A percentile compares a stretch with the other conserved stretches of the same genome.
Evolutionary conservation across 371 early-diverging fungal species (phyloP).

Genomic region (Mortierella sp.): DNA sequence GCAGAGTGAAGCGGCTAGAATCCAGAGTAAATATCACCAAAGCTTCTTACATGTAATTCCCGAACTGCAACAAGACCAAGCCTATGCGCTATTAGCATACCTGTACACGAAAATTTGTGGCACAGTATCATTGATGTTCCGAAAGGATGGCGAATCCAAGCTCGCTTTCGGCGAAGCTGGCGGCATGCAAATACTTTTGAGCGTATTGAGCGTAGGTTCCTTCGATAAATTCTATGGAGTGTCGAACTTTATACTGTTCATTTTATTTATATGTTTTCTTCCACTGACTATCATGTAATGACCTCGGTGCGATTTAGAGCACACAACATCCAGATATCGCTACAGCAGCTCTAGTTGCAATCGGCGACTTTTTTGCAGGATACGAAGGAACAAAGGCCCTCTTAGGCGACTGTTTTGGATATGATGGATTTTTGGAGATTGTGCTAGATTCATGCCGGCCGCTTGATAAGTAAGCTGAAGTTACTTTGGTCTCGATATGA

Average conservation of each 20-base stretch:
- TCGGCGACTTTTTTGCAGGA: conserved; percentile 60
- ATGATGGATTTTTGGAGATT: conserved; percentile 59
- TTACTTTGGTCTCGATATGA: background rate
- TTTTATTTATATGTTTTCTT: too few species aligned
- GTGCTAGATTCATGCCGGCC: conserved; percentile 55
- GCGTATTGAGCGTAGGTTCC: conserved; percentile 43
- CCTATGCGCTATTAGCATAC: conserved; percentile 44
- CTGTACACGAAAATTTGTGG: conserved; percentile 52
- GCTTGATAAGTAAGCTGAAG: conserved; percentile 49
- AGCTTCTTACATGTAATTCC: conserved; percentile 33
- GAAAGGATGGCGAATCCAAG: conserved; percentile 30
- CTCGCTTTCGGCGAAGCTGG: conserved; percentile 49
- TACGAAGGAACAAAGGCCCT: conserved; percentile 55
- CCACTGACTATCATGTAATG: background rate
- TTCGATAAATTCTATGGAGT: background rate
- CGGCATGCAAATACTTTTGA: conserved; percentile 50
- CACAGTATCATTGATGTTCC: conserved; percentile 48
- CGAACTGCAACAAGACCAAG: conserved; percentile 47
- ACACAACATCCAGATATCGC: conserved; percentile 57
- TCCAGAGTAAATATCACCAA: conserved; percentile 21
- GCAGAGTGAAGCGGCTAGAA: conserved; percentile 29
- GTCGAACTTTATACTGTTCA: background rate
- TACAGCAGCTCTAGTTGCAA: conserved; percentile 58
- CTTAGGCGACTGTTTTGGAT: conserved; percentile 55
- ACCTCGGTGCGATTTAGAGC: conserved; percentile 21